Conservation (phyloP, 1,284 basidiomycete genomes). For the Tremellales sp. region DNA sequence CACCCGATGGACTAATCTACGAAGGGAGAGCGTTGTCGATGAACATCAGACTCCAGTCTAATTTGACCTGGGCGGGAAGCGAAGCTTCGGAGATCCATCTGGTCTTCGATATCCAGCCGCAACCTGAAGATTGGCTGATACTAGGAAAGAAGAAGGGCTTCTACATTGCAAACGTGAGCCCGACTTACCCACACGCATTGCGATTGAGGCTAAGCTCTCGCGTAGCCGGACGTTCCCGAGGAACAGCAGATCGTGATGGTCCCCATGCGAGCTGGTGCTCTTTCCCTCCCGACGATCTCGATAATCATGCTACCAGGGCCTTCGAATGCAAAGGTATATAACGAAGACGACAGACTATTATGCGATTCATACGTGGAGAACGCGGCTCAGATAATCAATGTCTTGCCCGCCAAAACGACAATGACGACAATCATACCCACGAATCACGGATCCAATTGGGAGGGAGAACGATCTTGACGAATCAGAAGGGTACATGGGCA, state of each 20-base stretch:
- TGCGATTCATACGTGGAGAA: constrained; percentile 47
- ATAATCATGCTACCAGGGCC: constrained; percentile 20
- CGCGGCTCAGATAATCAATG: constrained; percentile 36
- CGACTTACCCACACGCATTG: neutral
- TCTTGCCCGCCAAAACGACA: constrained; percentile 38
- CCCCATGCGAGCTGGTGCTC: constrained; percentile 35
- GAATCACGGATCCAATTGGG: no score
- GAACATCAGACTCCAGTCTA: constrained; percentile 23
- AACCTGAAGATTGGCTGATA: constrained; percentile 40
- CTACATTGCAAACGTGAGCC: constrained; percentile 27
- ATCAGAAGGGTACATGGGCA: neutral
- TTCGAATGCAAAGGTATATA: neutral
- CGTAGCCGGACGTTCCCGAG: constrained; percentile 18
- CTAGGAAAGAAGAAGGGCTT: constrained; percentile 41
- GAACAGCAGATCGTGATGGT: constrained; percentile 31
- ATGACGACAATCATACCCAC: constrained; percentile 37
- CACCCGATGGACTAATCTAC: constrained; percentile 22
- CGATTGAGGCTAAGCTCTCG: neutral
- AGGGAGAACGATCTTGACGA: no score
- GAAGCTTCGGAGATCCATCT: constrained; percentile 10
- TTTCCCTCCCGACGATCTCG: constrained; percentile 33
- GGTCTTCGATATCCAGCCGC: constrained; percentile 35
- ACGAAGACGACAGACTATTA: constrained; percentile 15
- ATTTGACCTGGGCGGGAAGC: constrained; percentile 32
- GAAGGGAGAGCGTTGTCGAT: constrained; percentile 40